phyloP scores from a whole-genome alignment of 306 rosid species.

The Malus fusca region DNA sequence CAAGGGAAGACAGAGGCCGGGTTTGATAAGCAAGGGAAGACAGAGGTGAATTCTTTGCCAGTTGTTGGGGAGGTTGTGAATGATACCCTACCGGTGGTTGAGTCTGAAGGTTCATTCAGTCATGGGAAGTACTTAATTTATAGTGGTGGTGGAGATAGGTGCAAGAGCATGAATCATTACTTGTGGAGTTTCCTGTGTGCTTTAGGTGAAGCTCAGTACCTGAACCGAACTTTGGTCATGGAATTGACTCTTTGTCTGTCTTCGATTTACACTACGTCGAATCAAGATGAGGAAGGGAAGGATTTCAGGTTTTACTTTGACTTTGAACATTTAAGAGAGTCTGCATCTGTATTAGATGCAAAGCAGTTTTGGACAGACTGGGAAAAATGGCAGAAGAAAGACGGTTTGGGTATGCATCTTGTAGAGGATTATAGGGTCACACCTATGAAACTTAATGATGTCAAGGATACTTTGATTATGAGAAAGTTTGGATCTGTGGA shows the following conservation, averaged over 20 bases:
- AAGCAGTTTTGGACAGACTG: slow-evolving; percentile 90
- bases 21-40: slow-evolving; percentile 54
- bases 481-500: slow-evolving; percentile 86
- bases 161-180: slow-evolving; percentile 96
- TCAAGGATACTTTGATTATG: slow-evolving; percentile 72
- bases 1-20: slow-evolving; percentile 40
- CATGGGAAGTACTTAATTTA: slow-evolving; percentile 72
- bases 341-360: slow-evolving; percentile 81
- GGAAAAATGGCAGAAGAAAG: slow-evolving; percentile 74
- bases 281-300: slow-evolving; percentile 86
- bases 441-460: slow-evolving; percentile 70
- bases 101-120: slow-evolving; percentile 75
- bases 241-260: slow-evolving; percentile 89
- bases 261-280: slow-evolving; percentile 65
- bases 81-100: slow-evolving; percentile 75
- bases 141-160: slow-evolving; percentile 77
- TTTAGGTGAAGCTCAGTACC: slow-evolving; percentile 96
- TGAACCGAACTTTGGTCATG: slow-evolving; percentile 92
- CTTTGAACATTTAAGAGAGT: slow-evolving; percentile 89
- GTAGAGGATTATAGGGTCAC: slow-evolving; percentile 81
- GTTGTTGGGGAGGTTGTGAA: slow-evolving; percentile 83
- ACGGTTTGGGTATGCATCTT: slow-evolving; percentile 55
- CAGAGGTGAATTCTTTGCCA: slow-evolving; percentile 43
- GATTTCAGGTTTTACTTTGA: slow-evolving; percentile 96
- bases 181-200: slow-evolving; percentile 98